Percentiles rank a stretch among this genome's conserved stretches.
Evolutionary conservation across 2,329 filamentous ascomycete species (phyloP).

Genomic region (Nothomitra cinnamomea): DNA sequence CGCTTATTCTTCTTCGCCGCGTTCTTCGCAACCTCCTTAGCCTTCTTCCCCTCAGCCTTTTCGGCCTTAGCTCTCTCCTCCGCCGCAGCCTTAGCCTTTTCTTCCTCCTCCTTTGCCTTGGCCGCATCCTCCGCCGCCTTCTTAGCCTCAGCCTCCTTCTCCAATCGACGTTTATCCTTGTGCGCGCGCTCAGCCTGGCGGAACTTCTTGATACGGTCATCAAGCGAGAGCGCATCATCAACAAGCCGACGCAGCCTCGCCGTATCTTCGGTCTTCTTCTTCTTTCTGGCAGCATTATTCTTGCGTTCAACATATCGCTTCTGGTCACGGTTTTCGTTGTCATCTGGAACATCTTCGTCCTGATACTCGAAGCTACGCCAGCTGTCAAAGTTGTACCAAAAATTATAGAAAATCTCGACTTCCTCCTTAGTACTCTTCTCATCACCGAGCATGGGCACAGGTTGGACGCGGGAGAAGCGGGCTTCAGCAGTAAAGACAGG

Average conservation of each 20-base stretch:
- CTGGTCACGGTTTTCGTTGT: slow-evolving; percentile 98
- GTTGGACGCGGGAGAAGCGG: slow-evolving; percentile 81
- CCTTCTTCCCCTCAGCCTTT: slow-evolving; percentile 78
- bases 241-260: slow-evolving; percentile 76
- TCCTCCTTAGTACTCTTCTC: slow-evolving; percentile 74
- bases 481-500: slow-evolving; percentile 80
- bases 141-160: slow-evolving; percentile 84
- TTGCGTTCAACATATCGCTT: slow-evolving; percentile 97
- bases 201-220: slow-evolving; percentile 98
- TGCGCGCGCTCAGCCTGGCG: slow-evolving; percentile 74
- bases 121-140: slow-evolving; percentile 70
- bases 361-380: slow-evolving; percentile 97
- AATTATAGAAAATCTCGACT: slow-evolving; percentile 96
- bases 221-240: slow-evolving; percentile 66
- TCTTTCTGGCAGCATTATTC: slow-evolving; percentile 93
- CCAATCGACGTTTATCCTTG: slow-evolving; percentile 89
- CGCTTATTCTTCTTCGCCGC: slow-evolving; percentile 99
- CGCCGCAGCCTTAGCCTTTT: slow-evolving; percentile 60
- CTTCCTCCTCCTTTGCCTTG: slow-evolving; percentile 70
- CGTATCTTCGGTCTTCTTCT: slow-evolving; percentile 98
- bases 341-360: slow-evolving; percentile 95
- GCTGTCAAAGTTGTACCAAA: slow-evolving; percentile 99
- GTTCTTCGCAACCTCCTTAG: slow-evolving; percentile 96
- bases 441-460: slow-evolving; percentile 72
- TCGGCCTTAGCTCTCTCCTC: slow-evolving; percentile 75